Evolutionary conservation across 169 alveolate species (phyloP).

Genomic region (Plasmodium gonderi): DNA sequence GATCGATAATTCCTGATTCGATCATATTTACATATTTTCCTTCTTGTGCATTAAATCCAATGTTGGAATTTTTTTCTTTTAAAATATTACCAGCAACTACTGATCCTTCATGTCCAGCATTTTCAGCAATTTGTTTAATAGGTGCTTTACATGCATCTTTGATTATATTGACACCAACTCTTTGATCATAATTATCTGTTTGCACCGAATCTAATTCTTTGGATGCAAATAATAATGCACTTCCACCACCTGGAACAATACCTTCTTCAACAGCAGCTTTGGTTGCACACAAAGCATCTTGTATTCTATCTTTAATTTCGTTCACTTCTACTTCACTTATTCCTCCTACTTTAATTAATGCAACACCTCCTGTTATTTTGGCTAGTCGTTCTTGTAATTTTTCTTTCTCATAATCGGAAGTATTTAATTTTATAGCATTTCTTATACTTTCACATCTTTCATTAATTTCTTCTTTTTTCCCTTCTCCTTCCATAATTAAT

Average conservation of each 20-base stretch:
- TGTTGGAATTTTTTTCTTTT: conserved; percentile 84
- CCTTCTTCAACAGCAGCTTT: conserved; percentile 99
- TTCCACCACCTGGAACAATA: conserved; percentile 99
- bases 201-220: conserved; percentile 83
- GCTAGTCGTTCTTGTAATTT: conserved; percentile 98
- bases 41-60: conserved; percentile 97
- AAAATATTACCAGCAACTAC: conserved; percentile 96
- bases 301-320: conserved; percentile 98
- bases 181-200: conserved; percentile 93
- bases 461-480: conserved; percentile 90
- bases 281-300: conserved; percentile 99
- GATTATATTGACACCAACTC: conserved; percentile 96
- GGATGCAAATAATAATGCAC: conserved; percentile 95
- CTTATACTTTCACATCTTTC: conserved; percentile 94
- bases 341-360: conserved; percentile 98
- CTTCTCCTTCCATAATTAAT: conserved; percentile 96
- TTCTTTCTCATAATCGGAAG: conserved; percentile 95
- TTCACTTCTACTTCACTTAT: conserved; percentile 97
- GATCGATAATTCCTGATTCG: conserved; percentile 97
- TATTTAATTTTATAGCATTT: conserved; percentile 90
- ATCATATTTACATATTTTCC: conserved; percentile 96
- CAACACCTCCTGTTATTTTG: conserved; percentile 98
- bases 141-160: conserved; percentile 97
- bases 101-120: conserved; percentile 99
- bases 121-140: conserved; percentile 95